Base-by-base conservation (phyloP, 2,329 filamentous ascomycete genomes). In the Trichoderma breve region DNA sequence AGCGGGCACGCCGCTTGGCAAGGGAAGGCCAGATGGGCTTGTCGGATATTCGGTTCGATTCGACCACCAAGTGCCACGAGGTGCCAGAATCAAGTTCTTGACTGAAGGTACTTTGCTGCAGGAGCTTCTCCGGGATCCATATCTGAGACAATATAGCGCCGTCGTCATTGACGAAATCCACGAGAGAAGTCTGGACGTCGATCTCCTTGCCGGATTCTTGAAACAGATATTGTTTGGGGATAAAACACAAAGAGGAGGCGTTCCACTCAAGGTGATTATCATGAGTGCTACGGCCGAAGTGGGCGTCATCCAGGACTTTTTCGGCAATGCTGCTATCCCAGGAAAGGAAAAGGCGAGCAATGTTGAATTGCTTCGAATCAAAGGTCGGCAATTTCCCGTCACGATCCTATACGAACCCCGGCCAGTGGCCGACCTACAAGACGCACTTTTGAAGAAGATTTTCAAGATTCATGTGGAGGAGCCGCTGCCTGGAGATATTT, bases 231-330 rank as follows among this genome's bases (percentile, higher is more conserved):
- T 96, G 1, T 84, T 86, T 1, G 85, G 87, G 3, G 85, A 90
- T 70, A 87, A 88, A 47, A 85, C 88, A 58, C 90, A 90, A 7
- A 89, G 92, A 5, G 90, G 91, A 8, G 92, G 92, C 6, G 84
- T 92, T 34, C 91, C 92, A 1, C 83, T 99, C 71, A 98, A 97
- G 80, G 90, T 98, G 4, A 89, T 97, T 39, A 89, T 98, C 78
- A 99, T 99, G 96, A 98, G 95, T 86, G 96, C 96, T 64, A 99
- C 96, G 7, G 93, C 94, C 47, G 93, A 98, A 80, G 90, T 97
- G 72, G 91, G 95, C 73, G 89, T 88, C 71, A 89, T 98, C 36
- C 86, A 89, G 57, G 84, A 84, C 0, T 98, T 97, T 80, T 98
- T 98, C 83, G 82, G 84, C 9, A 76, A 79, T 8, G 63, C 75